Percentiles rank a stretch among this genome's conserved stretches.
These are phyloP conservation scores for Kwoniella sp. DNA, from an alignment of 768 basidiomycete genomes.

Conservation along the genomic window DNA sequence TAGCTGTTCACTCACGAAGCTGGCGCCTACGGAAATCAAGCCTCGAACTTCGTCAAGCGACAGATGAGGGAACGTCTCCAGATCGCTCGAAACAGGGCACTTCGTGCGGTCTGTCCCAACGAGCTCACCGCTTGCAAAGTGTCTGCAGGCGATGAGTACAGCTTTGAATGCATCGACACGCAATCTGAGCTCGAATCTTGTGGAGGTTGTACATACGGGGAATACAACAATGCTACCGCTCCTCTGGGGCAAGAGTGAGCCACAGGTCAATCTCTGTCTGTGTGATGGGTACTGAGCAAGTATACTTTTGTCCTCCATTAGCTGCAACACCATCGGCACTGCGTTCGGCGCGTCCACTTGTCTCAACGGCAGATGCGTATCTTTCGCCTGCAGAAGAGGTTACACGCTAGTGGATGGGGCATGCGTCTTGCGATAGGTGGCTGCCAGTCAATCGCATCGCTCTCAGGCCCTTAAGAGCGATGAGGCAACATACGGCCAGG, in stretches of 20 bases:
- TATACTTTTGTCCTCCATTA: not conserved
- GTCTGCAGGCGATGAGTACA: not conserved
- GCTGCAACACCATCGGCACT: not conserved
- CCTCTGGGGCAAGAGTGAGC: constrained; percentile 1
- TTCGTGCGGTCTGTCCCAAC: not conserved
- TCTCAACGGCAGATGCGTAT: not conserved
- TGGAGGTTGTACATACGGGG: constrained; percentile 6
- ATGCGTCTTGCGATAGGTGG: too few relatives aligned
- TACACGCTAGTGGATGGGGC: not conserved
- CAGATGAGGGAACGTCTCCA: not conserved
- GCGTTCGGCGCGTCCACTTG: constrained; percentile 5
- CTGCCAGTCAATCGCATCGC: too few relatives aligned
- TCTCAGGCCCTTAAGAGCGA: too few relatives aligned
- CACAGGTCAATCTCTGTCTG: not conserved
- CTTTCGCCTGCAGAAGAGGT: not conserved
- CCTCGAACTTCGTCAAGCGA: not conserved
- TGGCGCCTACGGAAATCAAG: not conserved
- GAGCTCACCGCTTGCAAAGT: not conserved
- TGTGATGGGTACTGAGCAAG: not conserved
- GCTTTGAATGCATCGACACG: too few relatives aligned
- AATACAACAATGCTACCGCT: constrained; percentile 4
- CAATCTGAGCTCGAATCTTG: constrained; percentile 8
- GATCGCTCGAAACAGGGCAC: not conserved
- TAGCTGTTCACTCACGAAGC: not conserved
- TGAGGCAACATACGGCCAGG: too few relatives aligned